Base-by-base conservation (phyloP, 371 early-diverging fungal species). In the Thermomucor indicae-seudaticae region DNA sequence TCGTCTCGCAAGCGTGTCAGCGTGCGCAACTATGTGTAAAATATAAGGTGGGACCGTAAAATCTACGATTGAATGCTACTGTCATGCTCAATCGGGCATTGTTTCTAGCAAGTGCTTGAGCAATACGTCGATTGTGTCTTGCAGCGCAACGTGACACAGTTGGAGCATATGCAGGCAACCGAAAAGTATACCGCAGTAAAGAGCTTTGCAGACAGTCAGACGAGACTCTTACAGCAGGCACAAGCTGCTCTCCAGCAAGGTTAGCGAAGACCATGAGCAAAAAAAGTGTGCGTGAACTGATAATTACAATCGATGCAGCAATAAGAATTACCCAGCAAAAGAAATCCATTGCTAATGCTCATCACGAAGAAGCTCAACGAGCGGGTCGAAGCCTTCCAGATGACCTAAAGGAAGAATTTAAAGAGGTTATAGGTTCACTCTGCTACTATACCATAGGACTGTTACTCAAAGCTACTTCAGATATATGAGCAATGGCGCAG, bases 401-500 rank as follows among this genome's bases (percentile, higher is more conserved):
- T 4, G 78, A 75, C 22, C 53, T 81, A 8, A 59, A 55, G 10
- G 73, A 66, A 4, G 84, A 84, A 32, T 75, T 81, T 6, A 70
- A 77, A 47, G 67, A 49, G 37, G 72, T 78, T 16, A 27, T 30
- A 17, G 42, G 42, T 17, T 12, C 12, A 14, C 24, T 25, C 7
- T 43, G 19, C 12, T 43, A 23, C 4, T 20, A 8, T 25, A 20
- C 24, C 43, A 43, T 43, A 25, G 4, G 4, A 6, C 24, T 40
- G 20, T 11, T 20, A 27, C 14, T 31, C 42, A 11, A 46, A 46
- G 24, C 50, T 30, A 43, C 14, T 19, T 17, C 30, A 58, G 29
- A 63, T 67, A 30, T 43, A 58, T 8, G 48, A 23, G 3, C 28
- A 53, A 23, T 67, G 78, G 75, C 60, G 65, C 4, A 58, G 54